A percentile compares a stretch with the other conserved stretches of the same genome.
Conservation (phyloP, 352 stramenopile genomes). For the Globisporangium takayamanum region DNA sequence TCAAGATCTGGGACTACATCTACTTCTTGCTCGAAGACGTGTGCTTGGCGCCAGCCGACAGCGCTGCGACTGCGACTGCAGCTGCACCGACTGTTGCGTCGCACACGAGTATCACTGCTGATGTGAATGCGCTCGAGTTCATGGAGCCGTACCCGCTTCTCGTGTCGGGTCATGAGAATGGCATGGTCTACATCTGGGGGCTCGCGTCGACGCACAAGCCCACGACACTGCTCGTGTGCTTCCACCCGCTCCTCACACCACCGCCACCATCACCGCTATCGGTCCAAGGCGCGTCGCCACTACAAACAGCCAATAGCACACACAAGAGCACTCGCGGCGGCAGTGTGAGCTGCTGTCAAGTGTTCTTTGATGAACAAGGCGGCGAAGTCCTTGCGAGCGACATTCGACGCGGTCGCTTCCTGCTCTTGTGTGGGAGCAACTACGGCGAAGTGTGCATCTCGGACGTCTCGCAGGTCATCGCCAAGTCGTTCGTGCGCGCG, state of each 20-base stretch:
- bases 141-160: constrained; percentile 71
- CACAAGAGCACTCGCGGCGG: constrained; percentile 11
- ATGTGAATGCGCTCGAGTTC: constrained; percentile 66
- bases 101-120: constrained; percentile 14
- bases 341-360: constrained; percentile 38
- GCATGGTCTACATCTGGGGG: constrained; percentile 50
- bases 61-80: neutral
- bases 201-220: constrained; percentile 36
- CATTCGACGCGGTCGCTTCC: constrained; percentile 39
- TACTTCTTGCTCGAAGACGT: constrained; percentile 75
- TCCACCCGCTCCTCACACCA: constrained; percentile 16
- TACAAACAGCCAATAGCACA: neutral
- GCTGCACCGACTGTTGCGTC: neutral
- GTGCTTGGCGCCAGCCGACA: constrained; percentile 18
- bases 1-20: constrained; percentile 86
- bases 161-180: constrained; percentile 65
- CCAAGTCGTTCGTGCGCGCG: constrained; percentile 28
- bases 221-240: constrained; percentile 33
- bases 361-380: constrained; percentile 58
- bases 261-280: neutral
- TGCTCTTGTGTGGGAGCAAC: constrained; percentile 33
- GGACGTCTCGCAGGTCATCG: constrained; percentile 49
- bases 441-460: constrained; percentile 43
- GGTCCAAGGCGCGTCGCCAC: neutral
- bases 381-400: constrained; percentile 42